These are phyloP conservation scores for Panaeolus papilionaceus DNA, from an alignment of 768 basidiomycete species.

Conservation along the genomic window DNA sequence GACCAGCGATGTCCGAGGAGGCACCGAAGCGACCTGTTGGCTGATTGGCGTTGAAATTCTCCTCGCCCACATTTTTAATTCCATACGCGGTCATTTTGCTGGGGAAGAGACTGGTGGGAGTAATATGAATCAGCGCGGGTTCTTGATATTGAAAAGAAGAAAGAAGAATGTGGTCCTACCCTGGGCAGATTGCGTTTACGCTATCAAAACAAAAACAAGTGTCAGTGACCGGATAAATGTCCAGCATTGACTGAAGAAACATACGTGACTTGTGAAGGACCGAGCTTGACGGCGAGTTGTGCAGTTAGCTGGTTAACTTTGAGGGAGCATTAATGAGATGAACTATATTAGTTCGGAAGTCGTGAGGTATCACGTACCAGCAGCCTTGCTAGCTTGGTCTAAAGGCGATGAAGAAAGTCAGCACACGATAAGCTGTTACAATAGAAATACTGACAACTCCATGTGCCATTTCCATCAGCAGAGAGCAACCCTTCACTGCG, in stretches of 20 bases:
- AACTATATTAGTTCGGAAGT: neutral
- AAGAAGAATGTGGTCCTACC: constrained; percentile 46
- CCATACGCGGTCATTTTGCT: constrained; percentile 87
- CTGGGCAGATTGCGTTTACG: constrained; percentile 86
- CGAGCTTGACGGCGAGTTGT: constrained; percentile 70
- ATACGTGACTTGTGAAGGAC: constrained; percentile 66
- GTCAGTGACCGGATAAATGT: neutral
- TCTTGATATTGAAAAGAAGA: constrained; percentile 2
- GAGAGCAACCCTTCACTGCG: constrained; percentile 57
- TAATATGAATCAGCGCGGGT: constrained; percentile 6
- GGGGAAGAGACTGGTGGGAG: constrained; percentile 58
- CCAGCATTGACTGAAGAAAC: constrained; percentile 30
- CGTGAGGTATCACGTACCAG: constrained; percentile 45
- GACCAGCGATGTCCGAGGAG: constrained; percentile 73
- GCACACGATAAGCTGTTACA: neutral
- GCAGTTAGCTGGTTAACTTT: constrained; percentile 82
- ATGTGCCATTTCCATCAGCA: constrained; percentile 65
- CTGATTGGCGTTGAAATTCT: constrained; percentile 56
- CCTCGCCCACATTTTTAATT: constrained; percentile 59
- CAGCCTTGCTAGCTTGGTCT: constrained; percentile 90
- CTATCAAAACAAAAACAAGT: constrained; percentile 38
- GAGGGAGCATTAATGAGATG: constrained; percentile 8
- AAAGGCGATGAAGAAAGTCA: constrained; percentile 11
- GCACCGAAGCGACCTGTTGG: constrained; percentile 77
- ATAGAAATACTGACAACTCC: constrained; percentile 68